Percentiles rank a stretch among this genome's conserved stretches.
These are phyloP conservation scores for Sporothrix pseudoabietina DNA, from an alignment of 2,329 filamentous ascomycete species.

Conservation along the genomic window DNA sequence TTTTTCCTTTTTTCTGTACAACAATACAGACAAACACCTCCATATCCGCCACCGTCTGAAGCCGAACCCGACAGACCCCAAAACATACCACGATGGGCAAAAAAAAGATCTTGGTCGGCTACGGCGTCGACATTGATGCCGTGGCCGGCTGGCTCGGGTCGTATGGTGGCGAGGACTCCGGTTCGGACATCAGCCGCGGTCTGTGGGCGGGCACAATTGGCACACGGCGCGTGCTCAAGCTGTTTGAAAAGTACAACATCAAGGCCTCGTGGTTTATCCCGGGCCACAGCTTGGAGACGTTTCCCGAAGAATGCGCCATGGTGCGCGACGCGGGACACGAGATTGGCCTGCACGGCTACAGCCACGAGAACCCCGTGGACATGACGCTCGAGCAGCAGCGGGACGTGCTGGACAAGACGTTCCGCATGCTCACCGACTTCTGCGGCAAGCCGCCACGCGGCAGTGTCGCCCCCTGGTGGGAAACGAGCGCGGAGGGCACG, in stretches of 20 bases:
- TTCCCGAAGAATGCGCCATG: constrained; percentile 50
- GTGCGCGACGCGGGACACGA: constrained; percentile 53
- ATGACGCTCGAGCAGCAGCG: constrained; percentile 72
- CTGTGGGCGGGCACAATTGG: constrained; percentile 71
- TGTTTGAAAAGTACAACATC: constrained; percentile 73
- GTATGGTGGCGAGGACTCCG: constrained; percentile 72
- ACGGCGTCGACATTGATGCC: constrained; percentile 75
- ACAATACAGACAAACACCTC: background rate
- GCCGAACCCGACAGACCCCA: background rate
- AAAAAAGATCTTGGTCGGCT: constrained; percentile 45
- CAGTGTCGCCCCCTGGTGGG: constrained; percentile 75
- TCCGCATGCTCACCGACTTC: constrained; percentile 69
- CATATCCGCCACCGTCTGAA: background rate
- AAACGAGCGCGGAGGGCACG: constrained; percentile 67
- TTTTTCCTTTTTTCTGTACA: too few species aligned
- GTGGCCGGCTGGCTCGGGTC: constrained; percentile 75
- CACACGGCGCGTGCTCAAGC: constrained; percentile 65
- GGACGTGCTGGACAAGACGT: constrained; percentile 74
- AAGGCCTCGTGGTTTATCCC: constrained; percentile 62
- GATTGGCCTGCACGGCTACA: constrained; percentile 51
- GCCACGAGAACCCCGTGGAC: constrained; percentile 50
- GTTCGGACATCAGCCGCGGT: constrained; percentile 69
- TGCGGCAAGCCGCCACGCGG: constrained; percentile 71
- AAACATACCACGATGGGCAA: constrained; percentile 28
- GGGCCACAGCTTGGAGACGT: constrained; percentile 53